Conservation (phyloP, 2,329 filamentous ascomycete genomes). For the Sporothrix schenckii region DNA sequence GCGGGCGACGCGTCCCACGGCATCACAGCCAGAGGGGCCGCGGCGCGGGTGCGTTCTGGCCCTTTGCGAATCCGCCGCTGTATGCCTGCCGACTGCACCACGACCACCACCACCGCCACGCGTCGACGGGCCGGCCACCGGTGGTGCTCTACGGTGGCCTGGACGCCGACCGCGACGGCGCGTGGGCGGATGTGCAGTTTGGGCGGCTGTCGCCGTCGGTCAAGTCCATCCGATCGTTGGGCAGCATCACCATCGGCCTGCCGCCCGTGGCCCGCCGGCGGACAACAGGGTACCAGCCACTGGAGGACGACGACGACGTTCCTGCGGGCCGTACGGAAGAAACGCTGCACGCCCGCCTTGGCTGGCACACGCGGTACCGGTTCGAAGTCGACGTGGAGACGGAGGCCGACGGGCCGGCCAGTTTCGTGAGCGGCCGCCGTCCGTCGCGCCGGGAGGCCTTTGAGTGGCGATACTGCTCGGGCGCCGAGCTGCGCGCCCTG, state of each 20-base stretch:
- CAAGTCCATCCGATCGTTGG: background rate
- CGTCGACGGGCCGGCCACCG: conserved; percentile 38
- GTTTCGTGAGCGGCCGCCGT: background rate
- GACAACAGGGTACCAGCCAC: background rate
- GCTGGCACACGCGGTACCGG: conserved; percentile 36
- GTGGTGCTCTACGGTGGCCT: conserved; percentile 41
- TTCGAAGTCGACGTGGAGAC: conserved; percentile 42
- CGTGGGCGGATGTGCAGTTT: conserved; percentile 34
- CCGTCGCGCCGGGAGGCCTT: conserved; percentile 43
- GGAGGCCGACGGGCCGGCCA: background rate
- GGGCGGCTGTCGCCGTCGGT: background rate
- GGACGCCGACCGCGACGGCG: conserved; percentile 20
- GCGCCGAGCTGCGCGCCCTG: conserved; percentile 42
- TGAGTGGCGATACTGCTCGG: conserved; percentile 48
- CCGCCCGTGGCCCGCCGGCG: conserved; percentile 35
- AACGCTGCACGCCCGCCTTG: conserved; percentile 19
- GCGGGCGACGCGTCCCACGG: background rate
- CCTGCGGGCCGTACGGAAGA: conserved; percentile 31
- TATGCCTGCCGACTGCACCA: conserved; percentile 40
- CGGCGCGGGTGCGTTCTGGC: conserved; percentile 1
- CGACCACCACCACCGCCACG: background rate
- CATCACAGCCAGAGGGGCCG: background rate
- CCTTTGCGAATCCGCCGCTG: conserved; percentile 37
- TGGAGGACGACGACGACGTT: background rate
- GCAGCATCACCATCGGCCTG: conserved; percentile 38